Conservation (phyloP, 169 alveolate genomes). For the Plasmodium fragile region DNA sequence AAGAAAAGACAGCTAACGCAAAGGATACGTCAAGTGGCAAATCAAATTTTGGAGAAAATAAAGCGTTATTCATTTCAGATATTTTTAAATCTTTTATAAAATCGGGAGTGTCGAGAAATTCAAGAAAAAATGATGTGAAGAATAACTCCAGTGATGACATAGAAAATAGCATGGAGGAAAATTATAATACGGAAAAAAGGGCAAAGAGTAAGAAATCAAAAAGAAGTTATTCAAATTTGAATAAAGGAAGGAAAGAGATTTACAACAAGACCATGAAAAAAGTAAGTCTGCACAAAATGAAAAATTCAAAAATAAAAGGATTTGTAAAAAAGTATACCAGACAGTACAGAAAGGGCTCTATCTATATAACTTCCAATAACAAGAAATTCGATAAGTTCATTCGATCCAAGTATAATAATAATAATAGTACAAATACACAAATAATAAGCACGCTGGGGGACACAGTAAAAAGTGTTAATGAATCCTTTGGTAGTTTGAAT, state of each 20-base stretch:
- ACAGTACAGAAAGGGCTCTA: slow-evolving; percentile 22
- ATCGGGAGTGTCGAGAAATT: slow-evolving; percentile 8
- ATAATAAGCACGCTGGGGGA: slow-evolving; percentile 18
- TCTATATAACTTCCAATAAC: slow-evolving; percentile 25
- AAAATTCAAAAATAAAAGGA: slow-evolving; percentile 28
- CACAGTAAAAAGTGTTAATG: slow-evolving; percentile 24
- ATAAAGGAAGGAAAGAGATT: slow-evolving; percentile 14
- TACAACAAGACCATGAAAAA: slow-evolving; percentile 36
- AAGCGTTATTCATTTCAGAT: slow-evolving; percentile 13
- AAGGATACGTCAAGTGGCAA: not conserved
- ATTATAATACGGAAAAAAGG: not conserved
- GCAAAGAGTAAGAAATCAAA: slow-evolving; percentile 1
- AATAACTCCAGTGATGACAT: not conserved
- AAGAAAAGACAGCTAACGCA: not conserved
- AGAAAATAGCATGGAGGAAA: not conserved
- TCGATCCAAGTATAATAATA: slow-evolving; percentile 25
- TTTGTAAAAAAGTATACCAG: slow-evolving; percentile 29
- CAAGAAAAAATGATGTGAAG: not conserved
- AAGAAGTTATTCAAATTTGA: not conserved
- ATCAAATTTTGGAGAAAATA: slow-evolving; percentile 13
- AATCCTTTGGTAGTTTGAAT: slow-evolving; percentile 39
- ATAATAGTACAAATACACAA: slow-evolving; percentile 19
- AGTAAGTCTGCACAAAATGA: slow-evolving; percentile 15
- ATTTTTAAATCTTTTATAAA: slow-evolving; percentile 35
- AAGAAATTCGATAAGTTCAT: slow-evolving; percentile 42